phyloP scores from a whole-genome alignment of 495 filamentous ascomycete species.

The Cercophora scortea region DNA sequence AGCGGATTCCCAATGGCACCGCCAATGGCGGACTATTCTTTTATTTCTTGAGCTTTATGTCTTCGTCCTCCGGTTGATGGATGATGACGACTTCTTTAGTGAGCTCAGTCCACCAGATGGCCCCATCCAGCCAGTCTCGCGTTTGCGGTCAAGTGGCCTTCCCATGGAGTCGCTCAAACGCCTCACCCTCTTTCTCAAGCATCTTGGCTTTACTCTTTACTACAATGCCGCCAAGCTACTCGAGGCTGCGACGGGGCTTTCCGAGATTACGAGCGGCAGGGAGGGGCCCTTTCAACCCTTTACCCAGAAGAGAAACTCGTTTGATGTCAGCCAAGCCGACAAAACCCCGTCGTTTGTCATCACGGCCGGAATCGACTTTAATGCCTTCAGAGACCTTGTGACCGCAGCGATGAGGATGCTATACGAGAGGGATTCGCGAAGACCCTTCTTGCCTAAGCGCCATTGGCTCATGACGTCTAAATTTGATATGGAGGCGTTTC shows the following conservation, averaged over 20 bases:
- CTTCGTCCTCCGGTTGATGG: conserved; percentile 84
- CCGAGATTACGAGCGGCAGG: conserved; percentile 1
- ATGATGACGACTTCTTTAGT: conserved; percentile 79
- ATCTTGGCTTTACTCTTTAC: conserved; percentile 84
- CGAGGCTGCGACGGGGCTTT: neutral
- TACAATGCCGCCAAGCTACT: conserved; percentile 64
- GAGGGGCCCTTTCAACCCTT: neutral
- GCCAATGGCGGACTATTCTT: conserved; percentile 83
- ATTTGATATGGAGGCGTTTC: conserved; percentile 89
- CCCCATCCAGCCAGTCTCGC: conserved; percentile 8
- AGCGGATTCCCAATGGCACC: conserved; percentile 33
- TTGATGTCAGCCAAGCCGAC: neutral
- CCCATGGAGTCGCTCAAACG: conserved; percentile 61
- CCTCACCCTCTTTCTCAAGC: conserved; percentile 81
- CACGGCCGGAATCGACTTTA: conserved; percentile 58
- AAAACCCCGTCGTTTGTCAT: conserved; percentile 5
- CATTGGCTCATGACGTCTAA: conserved; percentile 94
- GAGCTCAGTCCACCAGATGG: conserved; percentile 12
- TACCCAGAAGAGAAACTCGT: neutral
- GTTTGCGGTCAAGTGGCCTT: conserved; percentile 58
- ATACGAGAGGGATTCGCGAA: conserved; percentile 88
- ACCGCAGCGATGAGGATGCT: conserved; percentile 81
- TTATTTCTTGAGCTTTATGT: conserved; percentile 92
- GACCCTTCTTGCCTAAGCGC: conserved; percentile 68
- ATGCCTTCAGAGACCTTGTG: conserved; percentile 70